These are phyloP conservation scores for Cicer bijugum DNA, from an alignment of 306 rosid species.

Conservation along the genomic window DNA sequence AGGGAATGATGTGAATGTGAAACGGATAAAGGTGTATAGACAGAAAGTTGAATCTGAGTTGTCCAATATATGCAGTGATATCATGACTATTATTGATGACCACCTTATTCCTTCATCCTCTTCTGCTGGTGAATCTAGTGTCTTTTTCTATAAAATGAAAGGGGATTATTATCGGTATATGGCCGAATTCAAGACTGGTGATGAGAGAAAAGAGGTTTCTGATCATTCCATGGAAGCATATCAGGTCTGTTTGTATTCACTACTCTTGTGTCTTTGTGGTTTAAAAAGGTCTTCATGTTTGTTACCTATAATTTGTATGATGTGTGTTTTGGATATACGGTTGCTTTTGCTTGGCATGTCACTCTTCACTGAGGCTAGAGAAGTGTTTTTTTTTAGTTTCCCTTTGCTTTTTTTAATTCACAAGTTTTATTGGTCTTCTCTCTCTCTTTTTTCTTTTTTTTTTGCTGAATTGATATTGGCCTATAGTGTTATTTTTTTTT, in stretches of 20 bases:
- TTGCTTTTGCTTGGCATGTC: too few species aligned
- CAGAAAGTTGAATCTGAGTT: conserved; percentile 63
- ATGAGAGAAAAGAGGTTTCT: conserved; percentile 65
- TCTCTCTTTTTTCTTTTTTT: too few species aligned
- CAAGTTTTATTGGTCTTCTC: too few species aligned
- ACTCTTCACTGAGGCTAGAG: too few species aligned
- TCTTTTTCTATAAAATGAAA: conserved; percentile 68
- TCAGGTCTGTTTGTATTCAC: conserved; percentile 49
- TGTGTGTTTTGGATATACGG: neutral
- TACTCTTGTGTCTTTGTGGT: conserved; percentile 15
- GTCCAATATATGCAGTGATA: conserved; percentile 55
- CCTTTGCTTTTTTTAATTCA: too few species aligned
- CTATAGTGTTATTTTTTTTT: too few species aligned
- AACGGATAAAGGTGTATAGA: conserved; percentile 57
- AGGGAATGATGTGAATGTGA: conserved; percentile 58
- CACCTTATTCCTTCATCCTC: conserved; percentile 57
- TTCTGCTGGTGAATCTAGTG: conserved; percentile 50
- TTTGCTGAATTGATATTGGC: too few species aligned
- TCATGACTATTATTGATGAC: conserved; percentile 61
- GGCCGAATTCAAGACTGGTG: conserved; percentile 56
- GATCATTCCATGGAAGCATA: conserved; percentile 67
- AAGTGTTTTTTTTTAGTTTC: too few species aligned
- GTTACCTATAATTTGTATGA: neutral
- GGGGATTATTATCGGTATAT: conserved; percentile 67
- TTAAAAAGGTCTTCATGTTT: conserved; percentile 15